A percentile compares a stretch with the other conserved stretches of the same genome.
phyloP scores from a whole-genome alignment of 2,329 filamentous ascomycete species.

The Aureobasidium pullulans region DNA sequence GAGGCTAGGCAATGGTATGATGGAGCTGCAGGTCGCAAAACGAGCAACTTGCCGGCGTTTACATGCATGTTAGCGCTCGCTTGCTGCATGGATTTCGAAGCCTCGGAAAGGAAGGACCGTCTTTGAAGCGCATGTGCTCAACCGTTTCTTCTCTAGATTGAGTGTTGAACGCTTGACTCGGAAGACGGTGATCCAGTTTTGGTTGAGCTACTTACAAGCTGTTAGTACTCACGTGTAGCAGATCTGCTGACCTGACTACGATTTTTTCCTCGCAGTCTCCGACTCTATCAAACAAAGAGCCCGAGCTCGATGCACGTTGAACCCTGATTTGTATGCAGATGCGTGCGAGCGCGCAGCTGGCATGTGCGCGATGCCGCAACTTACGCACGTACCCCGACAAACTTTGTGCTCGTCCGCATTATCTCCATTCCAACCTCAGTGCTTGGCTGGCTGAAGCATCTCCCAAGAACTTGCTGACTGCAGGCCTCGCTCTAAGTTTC shows the following conservation, averaged over 20 bases:
- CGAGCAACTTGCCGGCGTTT: background rate
- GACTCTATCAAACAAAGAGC: background rate
- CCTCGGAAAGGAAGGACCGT: background rate
- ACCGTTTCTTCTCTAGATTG: background rate
- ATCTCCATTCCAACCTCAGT: background rate
- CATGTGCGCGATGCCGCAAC: background rate
- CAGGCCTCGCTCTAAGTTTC: background rate
- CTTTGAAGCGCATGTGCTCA: background rate
- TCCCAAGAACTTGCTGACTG: background rate
- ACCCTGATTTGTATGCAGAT: background rate
- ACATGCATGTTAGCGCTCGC: background rate
- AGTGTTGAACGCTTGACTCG: background rate
- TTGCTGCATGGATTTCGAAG: background rate
- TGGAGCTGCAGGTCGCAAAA: background rate
- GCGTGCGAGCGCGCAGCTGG: background rate
- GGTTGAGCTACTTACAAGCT: background rate
- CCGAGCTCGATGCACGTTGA: slow-evolving; percentile 3
- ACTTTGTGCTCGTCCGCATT: background rate
- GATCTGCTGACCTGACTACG: background rate
- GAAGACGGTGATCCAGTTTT: background rate
- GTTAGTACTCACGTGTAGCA: background rate
- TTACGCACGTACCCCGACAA: background rate
- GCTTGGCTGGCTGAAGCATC: background rate
- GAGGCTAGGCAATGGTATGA: background rate
- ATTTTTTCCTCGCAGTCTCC: background rate